Evolutionary conservation across 1,139 yeast species (phyloP).

Genomic region (Pneumocystis oryctolagi): DNA sequence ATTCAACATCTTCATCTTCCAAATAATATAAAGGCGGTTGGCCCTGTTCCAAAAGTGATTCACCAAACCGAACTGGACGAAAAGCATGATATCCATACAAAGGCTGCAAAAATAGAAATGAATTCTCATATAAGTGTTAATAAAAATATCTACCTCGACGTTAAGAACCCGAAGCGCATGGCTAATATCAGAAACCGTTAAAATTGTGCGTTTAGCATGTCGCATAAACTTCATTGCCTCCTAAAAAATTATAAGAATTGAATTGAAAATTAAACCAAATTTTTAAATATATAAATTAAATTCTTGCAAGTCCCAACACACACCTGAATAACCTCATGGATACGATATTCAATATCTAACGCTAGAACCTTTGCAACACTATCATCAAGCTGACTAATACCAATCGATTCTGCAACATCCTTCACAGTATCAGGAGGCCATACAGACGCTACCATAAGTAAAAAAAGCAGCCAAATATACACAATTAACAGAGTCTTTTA

Average conservation of each 20-base stretch:
- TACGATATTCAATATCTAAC: slow-evolving; percentile 96
- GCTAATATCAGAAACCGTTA: slow-evolving; percentile 69
- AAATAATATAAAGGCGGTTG: slow-evolving; percentile 78
- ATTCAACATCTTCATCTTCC: slow-evolving; percentile 84
- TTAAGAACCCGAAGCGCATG: slow-evolving; percentile 72
- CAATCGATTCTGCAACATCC: slow-evolving; percentile 88
- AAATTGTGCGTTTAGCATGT: slow-evolving; percentile 70
- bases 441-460: slow-evolving; percentile 2
- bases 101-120: slow-evolving; percentile 19
- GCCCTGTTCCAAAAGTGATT: slow-evolving; percentile 81
- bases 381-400: slow-evolving; percentile 60
- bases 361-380: slow-evolving; percentile 91
- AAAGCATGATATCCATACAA: slow-evolving; percentile 34
- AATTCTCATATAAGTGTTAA: neutral
- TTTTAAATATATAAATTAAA: neutral
- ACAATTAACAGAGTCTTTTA: neutral
- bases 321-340: slow-evolving; percentile 54
- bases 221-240: slow-evolving; percentile 94
- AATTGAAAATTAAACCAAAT: no score
- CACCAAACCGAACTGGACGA: slow-evolving; percentile 52
- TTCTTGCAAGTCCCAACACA: neutral
- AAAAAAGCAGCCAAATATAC: neutral
- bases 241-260: slow-evolving; percentile 33
- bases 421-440: slow-evolving; percentile 82
- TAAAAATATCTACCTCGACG: slow-evolving; percentile 49